A percentile compares a stretch with the other conserved stretches of the same genome.
phyloP scores from a whole-genome alignment of 257 asterid species.

The Lantana camara region DNA sequence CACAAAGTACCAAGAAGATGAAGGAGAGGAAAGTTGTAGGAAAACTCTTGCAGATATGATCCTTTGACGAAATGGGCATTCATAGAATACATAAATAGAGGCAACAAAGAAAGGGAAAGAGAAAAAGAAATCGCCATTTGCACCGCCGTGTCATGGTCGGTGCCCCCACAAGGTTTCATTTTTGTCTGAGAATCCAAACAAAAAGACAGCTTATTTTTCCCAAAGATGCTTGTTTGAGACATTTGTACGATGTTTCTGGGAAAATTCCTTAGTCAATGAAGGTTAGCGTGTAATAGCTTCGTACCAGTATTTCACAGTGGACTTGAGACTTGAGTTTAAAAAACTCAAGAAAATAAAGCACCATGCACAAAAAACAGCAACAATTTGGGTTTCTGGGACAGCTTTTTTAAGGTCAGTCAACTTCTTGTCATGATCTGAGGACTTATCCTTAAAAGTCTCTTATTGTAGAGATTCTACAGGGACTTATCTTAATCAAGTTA shows the following conservation, averaged over 20 bases:
- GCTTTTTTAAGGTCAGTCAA: neutral
- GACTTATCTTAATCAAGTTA: neutral
- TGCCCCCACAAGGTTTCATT: constrained; percentile 38
- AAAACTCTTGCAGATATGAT: constrained; percentile 8
- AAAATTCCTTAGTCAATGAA: too few relatives aligned
- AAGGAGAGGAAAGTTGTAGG: constrained; percentile 23
- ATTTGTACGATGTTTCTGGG: too few relatives aligned
- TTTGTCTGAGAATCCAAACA: too few relatives aligned
- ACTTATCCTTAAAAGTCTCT: neutral
- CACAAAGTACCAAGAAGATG: neutral
- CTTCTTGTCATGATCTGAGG: neutral
- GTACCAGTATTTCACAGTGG: too few relatives aligned
- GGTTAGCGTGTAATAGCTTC: too few relatives aligned
- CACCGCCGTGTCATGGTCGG: constrained; percentile 31
- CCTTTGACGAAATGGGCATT: too few relatives aligned
- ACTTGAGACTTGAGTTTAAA: neutral
- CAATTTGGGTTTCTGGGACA: too few relatives aligned
- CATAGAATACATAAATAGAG: too few relatives aligned
- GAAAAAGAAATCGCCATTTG: neutral
- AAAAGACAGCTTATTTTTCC: too few relatives aligned
- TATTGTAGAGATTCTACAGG: neutral
- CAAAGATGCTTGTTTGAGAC: too few relatives aligned
- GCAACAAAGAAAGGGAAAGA: too few relatives aligned
- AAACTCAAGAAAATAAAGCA: neutral
- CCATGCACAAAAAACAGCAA: neutral